phyloP scores from a whole-genome alignment of 192 early-diverging fungal genomes.

The Linnemannia zychae region DNA sequence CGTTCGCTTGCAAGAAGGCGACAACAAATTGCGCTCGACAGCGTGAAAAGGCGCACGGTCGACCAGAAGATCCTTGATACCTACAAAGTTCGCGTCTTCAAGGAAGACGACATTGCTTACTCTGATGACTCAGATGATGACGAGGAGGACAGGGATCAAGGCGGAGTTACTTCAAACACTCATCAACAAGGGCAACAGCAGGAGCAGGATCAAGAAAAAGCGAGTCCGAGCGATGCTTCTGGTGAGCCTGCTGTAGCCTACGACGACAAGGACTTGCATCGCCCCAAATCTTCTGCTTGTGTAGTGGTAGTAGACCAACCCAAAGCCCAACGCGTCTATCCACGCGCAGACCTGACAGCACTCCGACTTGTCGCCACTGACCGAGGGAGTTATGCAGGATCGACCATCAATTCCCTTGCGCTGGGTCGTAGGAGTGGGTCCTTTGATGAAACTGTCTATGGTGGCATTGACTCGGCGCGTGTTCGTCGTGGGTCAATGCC shows the following conservation, averaged over 20 bases:
- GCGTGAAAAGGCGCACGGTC: conserved; percentile 34
- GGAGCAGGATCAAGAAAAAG: not conserved
- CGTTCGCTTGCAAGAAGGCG: conserved; percentile 25
- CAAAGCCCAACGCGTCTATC: conserved; percentile 14
- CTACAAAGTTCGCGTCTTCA: conserved; percentile 37
- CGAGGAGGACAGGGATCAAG: not conserved
- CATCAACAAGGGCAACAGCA: not conserved
- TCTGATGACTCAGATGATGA: conserved; percentile 34
- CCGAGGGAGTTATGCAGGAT: not conserved
- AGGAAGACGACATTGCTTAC: conserved; percentile 38
- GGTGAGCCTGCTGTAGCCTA: not conserved
- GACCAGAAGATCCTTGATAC: conserved; percentile 42
- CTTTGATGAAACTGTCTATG: conserved; percentile 51
- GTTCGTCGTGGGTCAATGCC: conserved; percentile 8
- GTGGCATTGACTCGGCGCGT: conserved; percentile 14
- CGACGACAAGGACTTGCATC: conserved; percentile 7
- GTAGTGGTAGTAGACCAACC: not conserved
- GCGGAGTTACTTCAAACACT: not conserved
- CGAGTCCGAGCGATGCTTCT: not conserved
- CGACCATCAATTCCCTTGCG: not conserved
- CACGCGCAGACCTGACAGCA: conserved; percentile 15
- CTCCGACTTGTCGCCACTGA: not conserved
- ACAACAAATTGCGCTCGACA: conserved; percentile 38
- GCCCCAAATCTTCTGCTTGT: not conserved
- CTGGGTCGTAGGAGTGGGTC: conserved; percentile 32